These are phyloP conservation scores for Mycena maculata DNA, from an alignment of 768 basidiomycete species.

Conservation along the genomic window DNA sequence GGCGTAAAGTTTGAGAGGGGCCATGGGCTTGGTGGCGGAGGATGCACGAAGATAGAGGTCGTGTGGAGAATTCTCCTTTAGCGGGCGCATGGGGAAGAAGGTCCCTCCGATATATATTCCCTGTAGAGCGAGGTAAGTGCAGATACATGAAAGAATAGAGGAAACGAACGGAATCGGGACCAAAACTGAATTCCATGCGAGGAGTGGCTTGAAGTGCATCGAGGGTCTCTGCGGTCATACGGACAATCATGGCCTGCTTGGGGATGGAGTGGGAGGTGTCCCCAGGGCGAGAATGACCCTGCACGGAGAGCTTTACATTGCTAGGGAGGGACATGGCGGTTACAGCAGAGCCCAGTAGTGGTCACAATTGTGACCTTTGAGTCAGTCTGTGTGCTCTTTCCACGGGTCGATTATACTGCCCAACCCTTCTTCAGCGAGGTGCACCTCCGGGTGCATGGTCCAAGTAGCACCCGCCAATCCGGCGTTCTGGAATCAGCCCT, in stretches of 20 bases:
- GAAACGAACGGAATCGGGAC: conserved; percentile 64
- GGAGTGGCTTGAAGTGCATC: conserved; percentile 70
- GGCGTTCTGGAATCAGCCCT: too few species aligned
- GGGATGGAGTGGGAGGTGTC: conserved; percentile 68
- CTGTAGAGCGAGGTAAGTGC: conserved; percentile 46
- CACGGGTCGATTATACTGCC: too few species aligned
- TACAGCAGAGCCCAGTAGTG: too few species aligned
- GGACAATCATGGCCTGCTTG: conserved; percentile 81
- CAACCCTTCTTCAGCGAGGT: too few species aligned
- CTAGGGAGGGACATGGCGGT: conserved; percentile 73
- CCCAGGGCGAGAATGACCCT: conserved; percentile 66
- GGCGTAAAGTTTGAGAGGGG: conserved; percentile 79
- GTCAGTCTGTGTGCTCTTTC: too few species aligned
- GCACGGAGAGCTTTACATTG: conserved; percentile 65
- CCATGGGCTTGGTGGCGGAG: conserved; percentile 65
- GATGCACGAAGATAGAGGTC: conserved; percentile 80
- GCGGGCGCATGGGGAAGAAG: conserved; percentile 69
- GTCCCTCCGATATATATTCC: conserved; percentile 74
- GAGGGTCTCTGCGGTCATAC: conserved; percentile 78
- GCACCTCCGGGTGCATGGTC: too few species aligned
- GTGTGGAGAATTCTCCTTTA: conserved; percentile 67
- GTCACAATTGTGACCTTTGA: too few species aligned
- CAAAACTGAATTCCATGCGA: conserved; percentile 71
- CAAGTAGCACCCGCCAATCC: too few species aligned
- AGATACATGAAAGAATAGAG: neutral